phyloP scores from a whole-genome alignment of 228 moss, liverwort and hornwort species.

The Sphagnum magellanicum region DNA sequence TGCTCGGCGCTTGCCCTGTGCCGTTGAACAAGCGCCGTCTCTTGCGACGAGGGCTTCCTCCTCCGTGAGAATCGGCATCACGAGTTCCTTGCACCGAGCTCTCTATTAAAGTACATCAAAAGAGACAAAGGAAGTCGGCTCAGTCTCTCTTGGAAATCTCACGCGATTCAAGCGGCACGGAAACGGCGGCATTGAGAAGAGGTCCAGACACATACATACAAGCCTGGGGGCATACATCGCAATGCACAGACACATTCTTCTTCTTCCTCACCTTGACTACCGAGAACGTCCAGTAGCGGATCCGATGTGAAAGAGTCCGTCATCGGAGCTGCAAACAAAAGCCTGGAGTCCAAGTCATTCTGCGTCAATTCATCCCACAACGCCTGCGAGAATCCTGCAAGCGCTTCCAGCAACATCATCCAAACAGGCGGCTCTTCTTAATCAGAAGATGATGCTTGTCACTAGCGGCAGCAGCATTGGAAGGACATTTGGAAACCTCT shows the following conservation, averaged over 20 bases:
- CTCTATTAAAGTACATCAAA: not conserved
- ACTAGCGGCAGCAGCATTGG: too few species aligned
- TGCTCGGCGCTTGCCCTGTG: too few species aligned
- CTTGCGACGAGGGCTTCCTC: not conserved
- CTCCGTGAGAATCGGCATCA: not conserved
- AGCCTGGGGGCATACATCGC: not conserved
- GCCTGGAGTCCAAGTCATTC: not conserved
- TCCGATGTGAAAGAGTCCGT: not conserved
- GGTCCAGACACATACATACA: not conserved
- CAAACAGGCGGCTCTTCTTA: too few species aligned
- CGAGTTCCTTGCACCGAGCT: not conserved
- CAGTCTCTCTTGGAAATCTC: not conserved
- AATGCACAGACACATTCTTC: not conserved
- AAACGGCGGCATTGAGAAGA: not conserved
- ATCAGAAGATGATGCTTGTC: too few species aligned
- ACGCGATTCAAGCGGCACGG: not conserved
- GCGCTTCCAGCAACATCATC: too few species aligned
- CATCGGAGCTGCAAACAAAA: not conserved
- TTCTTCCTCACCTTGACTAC: not conserved
- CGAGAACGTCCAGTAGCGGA: not conserved
- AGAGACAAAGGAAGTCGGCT: not conserved
- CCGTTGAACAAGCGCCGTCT: not conserved
- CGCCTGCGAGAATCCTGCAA: not conserved
- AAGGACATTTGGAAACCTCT: too few species aligned
- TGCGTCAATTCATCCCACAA: not conserved